A percentile compares a stretch with the other conserved stretches of the same genome.
Conservation (phyloP, 345 rosid genomes). For the Pseudoturritis turrita region DNA sequence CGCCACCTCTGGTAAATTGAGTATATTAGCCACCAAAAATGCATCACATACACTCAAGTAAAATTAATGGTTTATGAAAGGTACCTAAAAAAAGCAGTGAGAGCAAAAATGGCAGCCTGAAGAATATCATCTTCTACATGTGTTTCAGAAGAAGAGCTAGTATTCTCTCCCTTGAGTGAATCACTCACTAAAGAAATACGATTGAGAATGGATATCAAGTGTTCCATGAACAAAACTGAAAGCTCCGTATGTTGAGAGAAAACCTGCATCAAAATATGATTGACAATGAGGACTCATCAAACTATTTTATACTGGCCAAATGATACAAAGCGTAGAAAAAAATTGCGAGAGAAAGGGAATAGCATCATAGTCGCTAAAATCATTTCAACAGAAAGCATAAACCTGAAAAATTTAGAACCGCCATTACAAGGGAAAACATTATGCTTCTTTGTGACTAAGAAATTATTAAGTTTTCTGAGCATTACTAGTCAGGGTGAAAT, state of each 20-base stretch:
- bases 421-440: neutral
- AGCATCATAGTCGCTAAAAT: neutral
- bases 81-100: conserved; percentile 89
- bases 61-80: conserved; percentile 4
- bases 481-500: conserved; percentile 1
- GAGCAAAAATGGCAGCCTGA: conserved; percentile 81
- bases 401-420: neutral
- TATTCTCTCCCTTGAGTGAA: conserved; percentile 57
- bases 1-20: conserved; percentile 70
- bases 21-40: conserved; percentile 24
- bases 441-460: neutral
- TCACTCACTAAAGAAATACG: conserved; percentile 50
- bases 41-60: neutral
- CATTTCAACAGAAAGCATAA: neutral
- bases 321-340: neutral
- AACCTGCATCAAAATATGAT: conserved; percentile 42
- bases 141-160: conserved; percentile 42
- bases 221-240: conserved; percentile 73
- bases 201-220: conserved; percentile 68
- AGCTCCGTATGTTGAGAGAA: conserved; percentile 81
- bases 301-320: neutral
- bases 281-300: conserved; percentile 6
- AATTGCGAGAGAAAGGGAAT: neutral
- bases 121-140: conserved; percentile 58
- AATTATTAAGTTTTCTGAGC: neutral